Percentiles rank a stretch among this genome's conserved stretches.
phyloP scores from a whole-genome alignment of 148 eudicot species.

The Drosera capensis region DNA sequence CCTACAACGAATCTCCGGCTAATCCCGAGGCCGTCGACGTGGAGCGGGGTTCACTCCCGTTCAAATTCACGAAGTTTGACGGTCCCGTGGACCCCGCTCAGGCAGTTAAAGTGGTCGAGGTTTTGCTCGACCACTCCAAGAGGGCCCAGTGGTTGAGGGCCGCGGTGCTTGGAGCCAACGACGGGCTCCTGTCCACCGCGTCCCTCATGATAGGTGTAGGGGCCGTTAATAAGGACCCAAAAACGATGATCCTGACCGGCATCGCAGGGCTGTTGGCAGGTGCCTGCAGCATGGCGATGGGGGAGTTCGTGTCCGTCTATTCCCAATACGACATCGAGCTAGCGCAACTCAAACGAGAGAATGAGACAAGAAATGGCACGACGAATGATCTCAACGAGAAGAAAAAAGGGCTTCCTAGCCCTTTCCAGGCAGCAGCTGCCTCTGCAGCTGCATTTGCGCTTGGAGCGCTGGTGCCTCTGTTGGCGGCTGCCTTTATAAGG shows the following conservation, averaged over 20 bases:
- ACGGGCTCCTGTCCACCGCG: constrained; percentile 22
- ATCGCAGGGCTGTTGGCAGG: constrained; percentile 22
- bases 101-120: background rate
- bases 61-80: background rate
- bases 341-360: constrained; percentile 9
- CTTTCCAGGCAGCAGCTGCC: constrained; percentile 22
- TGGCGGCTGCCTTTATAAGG: constrained; percentile 21
- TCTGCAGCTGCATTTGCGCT: constrained; percentile 21
- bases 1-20: background rate
- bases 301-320: too few relatives aligned
- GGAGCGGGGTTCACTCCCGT: background rate
- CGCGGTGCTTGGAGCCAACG: constrained; percentile 26
- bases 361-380: background rate
- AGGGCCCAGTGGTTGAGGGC: constrained; percentile 26
- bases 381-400: background rate
- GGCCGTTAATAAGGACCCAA: constrained; percentile 17
- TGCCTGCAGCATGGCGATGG: constrained; percentile 24
- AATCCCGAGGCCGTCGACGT: background rate
- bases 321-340: constrained; percentile 24
- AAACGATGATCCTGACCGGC: constrained; percentile 24
- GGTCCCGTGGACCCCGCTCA: background rate
- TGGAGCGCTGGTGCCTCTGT: constrained; percentile 28
- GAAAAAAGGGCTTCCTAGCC: constrained; percentile 17
- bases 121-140: constrained; percentile 6
- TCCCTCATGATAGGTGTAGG: constrained; percentile 28